phyloP scores from a whole-genome alignment of 345 rosid genomes.

The Ceriops zippeliana region DNA sequence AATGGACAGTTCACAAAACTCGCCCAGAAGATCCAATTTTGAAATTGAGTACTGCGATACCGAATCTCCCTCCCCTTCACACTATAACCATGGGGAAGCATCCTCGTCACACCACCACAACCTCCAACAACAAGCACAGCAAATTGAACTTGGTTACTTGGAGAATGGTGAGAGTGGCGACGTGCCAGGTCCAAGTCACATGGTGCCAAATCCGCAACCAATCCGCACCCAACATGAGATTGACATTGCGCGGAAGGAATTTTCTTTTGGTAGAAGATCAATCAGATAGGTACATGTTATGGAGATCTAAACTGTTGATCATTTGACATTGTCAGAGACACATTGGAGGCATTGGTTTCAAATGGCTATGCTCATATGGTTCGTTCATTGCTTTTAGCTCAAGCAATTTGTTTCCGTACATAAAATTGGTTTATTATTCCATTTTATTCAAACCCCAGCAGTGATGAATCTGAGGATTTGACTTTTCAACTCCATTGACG shows the following conservation, averaged over 20 bases:
- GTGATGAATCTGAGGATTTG: no score
- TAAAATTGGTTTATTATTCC: no score
- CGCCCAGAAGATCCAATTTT: slow-evolving; percentile 35
- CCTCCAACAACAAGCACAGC: background rate
- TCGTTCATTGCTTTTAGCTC: background rate
- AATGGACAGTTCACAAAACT: slow-evolving; percentile 31
- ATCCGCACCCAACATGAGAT: slow-evolving; percentile 28
- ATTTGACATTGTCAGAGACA: background rate
- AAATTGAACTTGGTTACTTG: slow-evolving; percentile 1
- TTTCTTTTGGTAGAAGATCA: slow-evolving; percentile 34
- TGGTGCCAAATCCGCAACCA: background rate
- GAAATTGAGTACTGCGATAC: slow-evolving; percentile 32
- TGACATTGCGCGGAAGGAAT: slow-evolving; percentile 25
- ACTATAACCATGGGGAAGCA: slow-evolving; percentile 16
- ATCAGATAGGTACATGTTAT: background rate
- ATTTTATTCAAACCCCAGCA: no score
- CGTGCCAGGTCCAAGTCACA: slow-evolving; percentile 13
- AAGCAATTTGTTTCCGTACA: no score
- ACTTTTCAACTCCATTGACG: no score
- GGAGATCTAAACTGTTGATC: background rate
- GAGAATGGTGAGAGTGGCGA: slow-evolving; percentile 6
- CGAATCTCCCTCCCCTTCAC: slow-evolving; percentile 29
- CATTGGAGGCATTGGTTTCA: background rate
- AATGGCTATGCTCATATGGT: background rate
- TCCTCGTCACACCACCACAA: slow-evolving; percentile 24